Conservation (phyloP, 192 early-diverging fungal genomes). For the Podila horticola region DNA sequence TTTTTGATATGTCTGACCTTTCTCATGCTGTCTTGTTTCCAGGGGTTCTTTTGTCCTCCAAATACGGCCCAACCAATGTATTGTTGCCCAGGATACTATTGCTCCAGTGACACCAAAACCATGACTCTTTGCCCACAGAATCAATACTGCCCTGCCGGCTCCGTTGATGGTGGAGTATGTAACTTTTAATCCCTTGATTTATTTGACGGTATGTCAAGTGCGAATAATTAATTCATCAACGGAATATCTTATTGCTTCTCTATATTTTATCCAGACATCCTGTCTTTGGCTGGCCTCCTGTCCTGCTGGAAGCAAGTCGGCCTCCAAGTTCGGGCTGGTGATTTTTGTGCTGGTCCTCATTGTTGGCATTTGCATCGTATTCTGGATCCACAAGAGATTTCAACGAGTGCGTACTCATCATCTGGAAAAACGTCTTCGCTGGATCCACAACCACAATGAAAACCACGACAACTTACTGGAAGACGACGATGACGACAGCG, state of each 20-base stretch:
- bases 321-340: conserved; percentile 37
- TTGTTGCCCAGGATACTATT: conserved; percentile 69
- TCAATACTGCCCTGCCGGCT: conserved; percentile 63
- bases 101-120: conserved; percentile 55
- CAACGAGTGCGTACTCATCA: conserved; percentile 25
- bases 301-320: conserved; percentile 30
- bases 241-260: no score
- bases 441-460: conserved; percentile 42
- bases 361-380: conserved; percentile 34
- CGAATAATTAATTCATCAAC: no score
- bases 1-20: no score
- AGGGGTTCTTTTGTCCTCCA: conserved; percentile 61
- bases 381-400: conserved; percentile 35
- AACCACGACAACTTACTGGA: conserved; percentile 25
- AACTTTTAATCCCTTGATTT: no score
- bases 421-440: conserved; percentile 44
- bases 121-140: conserved; percentile 61
- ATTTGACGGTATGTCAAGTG: no score
- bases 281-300: conserved; percentile 47
- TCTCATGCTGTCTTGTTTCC: no score
- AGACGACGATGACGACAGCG: not conserved
- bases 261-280: conserved; percentile 11
- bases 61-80: conserved; percentile 67
- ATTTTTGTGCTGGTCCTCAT: conserved; percentile 28
- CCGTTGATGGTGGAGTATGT: conserved; percentile 40